Conservation (phyloP, 768 basidiomycete species). For the Boletus insuetus region DNA sequence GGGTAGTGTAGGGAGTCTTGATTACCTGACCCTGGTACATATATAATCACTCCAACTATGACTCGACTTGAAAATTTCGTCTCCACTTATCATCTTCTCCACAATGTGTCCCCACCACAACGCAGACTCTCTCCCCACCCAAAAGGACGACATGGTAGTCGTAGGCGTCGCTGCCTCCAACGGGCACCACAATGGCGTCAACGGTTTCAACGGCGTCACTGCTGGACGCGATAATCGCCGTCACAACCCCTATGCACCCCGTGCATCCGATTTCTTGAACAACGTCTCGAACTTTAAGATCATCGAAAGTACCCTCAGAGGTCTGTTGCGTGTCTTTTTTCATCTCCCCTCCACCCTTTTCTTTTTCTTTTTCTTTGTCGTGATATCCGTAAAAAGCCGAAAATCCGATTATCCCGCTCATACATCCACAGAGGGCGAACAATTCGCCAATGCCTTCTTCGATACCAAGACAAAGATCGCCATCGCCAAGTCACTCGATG, state of each 20-base stretch:
- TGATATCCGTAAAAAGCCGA: slow-evolving; percentile 1
- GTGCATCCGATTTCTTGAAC: slow-evolving; percentile 90
- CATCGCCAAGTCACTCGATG: slow-evolving; percentile 96
- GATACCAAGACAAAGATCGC: slow-evolving; percentile 99
- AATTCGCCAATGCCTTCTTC: slow-evolving; percentile 99
- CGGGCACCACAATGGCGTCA: slow-evolving; percentile 32
- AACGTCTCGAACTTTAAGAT: slow-evolving; percentile 94
- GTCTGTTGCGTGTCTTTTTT: slow-evolving; percentile 41
- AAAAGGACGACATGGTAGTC: slow-evolving; percentile 65
- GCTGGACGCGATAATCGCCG: slow-evolving; percentile 39
- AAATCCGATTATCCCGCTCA: slow-evolving; percentile 14
- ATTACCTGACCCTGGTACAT: too few species aligned
- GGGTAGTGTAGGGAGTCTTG: too few species aligned
- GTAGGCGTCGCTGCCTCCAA: slow-evolving; percentile 45
- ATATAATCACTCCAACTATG: too few species aligned
- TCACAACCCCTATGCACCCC: slow-evolving; percentile 81
- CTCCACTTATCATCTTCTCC: too few species aligned
- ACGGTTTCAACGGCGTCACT: slow-evolving; percentile 36
- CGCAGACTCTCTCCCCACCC: slow-evolving; percentile 43
- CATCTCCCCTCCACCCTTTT: not conserved
- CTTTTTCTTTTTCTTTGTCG: not conserved
- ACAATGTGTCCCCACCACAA: slow-evolving; percentile 26
- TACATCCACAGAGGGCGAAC: slow-evolving; percentile 78
- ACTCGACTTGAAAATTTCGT: too few species aligned
- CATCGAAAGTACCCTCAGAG: slow-evolving; percentile 95